Conservation (phyloP, 2,329 filamentous ascomycete genomes). For the Paracoccidioides lutzii region DNA sequence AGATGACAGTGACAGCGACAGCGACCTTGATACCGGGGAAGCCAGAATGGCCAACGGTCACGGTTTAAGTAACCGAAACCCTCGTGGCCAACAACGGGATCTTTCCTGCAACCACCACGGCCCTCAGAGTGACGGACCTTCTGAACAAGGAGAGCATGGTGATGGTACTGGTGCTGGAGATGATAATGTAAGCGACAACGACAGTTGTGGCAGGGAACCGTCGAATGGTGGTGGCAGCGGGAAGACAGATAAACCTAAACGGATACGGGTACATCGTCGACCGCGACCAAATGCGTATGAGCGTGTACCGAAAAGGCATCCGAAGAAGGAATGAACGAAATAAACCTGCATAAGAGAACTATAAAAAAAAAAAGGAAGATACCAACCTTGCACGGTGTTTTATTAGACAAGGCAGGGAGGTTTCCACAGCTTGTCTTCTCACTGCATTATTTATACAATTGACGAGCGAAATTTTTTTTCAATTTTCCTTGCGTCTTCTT, state of each 20-base stretch:
- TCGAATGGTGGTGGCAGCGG: neutral
- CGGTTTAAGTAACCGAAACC: conserved; percentile 3
- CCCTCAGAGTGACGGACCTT: conserved; percentile 13
- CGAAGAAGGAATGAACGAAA: neutral
- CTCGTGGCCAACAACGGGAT: conserved; percentile 7
- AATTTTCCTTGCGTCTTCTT: neutral
- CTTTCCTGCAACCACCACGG: conserved; percentile 8
- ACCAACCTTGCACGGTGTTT: neutral
- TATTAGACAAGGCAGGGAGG: neutral
- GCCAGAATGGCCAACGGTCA: conserved; percentile 13
- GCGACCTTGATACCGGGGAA: conserved; percentile 19
- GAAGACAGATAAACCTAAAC: neutral
- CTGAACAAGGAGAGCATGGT: conserved; percentile 2
- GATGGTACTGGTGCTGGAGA: neutral
- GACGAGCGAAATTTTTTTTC: neutral
- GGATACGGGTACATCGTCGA: conserved; percentile 10
- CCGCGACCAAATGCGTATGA: conserved; percentile 34
- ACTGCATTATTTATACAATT: neutral
- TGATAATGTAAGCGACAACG: neutral
- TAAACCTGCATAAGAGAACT: neutral
- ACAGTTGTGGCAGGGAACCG: neutral
- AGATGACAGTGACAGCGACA: conserved; percentile 32
- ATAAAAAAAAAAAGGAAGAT: neutral
- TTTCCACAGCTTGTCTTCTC: too few relatives aligned
- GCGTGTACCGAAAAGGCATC: conserved; percentile 24